Base-by-base conservation (phyloP, 1,284 basidiomycete species). In the Cryptococcus depauperatus region DNA sequence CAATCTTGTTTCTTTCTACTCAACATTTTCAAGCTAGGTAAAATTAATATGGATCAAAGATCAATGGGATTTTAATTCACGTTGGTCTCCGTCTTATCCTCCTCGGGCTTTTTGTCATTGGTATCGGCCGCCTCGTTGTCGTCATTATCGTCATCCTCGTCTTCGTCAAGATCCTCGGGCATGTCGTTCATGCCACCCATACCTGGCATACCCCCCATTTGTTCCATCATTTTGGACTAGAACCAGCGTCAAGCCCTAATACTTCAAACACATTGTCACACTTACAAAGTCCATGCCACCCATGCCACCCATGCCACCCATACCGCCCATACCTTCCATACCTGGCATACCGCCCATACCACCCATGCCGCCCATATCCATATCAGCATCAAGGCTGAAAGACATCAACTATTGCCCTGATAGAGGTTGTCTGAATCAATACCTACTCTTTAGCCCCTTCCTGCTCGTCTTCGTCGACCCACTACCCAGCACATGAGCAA, bases 401-500 rank as follows among this genome's bases (percentile, higher is more conserved):
- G 35, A 44, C 27, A 50, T 39, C 32, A 34, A 32, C n/a, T 10
- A 14, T 27, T 26, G 14, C 6, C 21, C 7, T 18, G 33, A 30
- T 2, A 23, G 14, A 26, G n/a, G n/a, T n/a, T n/a, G n/a, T n/a
- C n/a, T 21, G 22, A 30, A 4, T 10, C 0, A 37, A 37, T 13
- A 60, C 61, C 61, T 44, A 65, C 61, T 73, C 51, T 34, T 62
- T 69, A 44, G 62, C 61, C 40, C 75, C 83, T 27, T 87, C 84
- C 73, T 95, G 90, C 70, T 95, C 90, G 64, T 95, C 90, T 74
- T 95, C 90, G 65, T 93, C 90, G 41, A 85, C 84, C 89, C 89
- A 95, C 73, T 54, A 37, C 34, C 37, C 40, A 25, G 38, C 30
- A 23, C 22, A 16, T 37, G 19, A 37, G 27, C 21, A 38, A 18